Evolutionary conservation across 352 stramenopile species (phyloP).

Genomic region (Blastocystis sp.): DNA sequence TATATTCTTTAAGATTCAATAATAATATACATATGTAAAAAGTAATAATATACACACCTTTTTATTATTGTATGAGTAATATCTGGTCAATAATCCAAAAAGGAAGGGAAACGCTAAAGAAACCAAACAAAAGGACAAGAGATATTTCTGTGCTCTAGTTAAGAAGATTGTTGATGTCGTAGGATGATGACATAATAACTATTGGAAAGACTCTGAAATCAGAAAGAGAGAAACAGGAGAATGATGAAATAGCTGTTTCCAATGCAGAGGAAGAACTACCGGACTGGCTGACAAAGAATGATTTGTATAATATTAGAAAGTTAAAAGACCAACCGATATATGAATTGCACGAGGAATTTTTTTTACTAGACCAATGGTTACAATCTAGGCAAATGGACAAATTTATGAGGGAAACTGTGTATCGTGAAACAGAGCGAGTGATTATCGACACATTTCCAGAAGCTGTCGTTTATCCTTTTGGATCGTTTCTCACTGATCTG

Average conservation of each 20-base stretch:
- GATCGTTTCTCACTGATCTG: constrained; percentile 54
- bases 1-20: no score
- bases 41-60: no score
- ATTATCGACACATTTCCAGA: neutral
- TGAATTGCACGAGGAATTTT: constrained; percentile 52
- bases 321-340: constrained; percentile 48
- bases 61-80: neutral
- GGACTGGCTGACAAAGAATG: neutral
- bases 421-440: neutral
- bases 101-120: constrained; percentile 23
- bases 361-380: constrained; percentile 52
- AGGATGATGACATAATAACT: constrained; percentile 18
- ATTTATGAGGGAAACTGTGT: neutral
- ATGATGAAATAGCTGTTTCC: no score
- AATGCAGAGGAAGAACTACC: neutral
- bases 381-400: constrained; percentile 37
- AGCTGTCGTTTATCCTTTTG: constrained; percentile 40
- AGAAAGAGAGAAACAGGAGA: no score
- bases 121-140: neutral
- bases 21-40: no score
- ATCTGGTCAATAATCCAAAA: constrained; percentile 58
- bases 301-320: constrained; percentile 31
- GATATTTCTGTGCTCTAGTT: neutral
- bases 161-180: neutral
- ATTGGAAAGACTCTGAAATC: neutral